Base-by-base conservation (phyloP, 441 rosid species). In the Flueggea neowawraea region DNA sequence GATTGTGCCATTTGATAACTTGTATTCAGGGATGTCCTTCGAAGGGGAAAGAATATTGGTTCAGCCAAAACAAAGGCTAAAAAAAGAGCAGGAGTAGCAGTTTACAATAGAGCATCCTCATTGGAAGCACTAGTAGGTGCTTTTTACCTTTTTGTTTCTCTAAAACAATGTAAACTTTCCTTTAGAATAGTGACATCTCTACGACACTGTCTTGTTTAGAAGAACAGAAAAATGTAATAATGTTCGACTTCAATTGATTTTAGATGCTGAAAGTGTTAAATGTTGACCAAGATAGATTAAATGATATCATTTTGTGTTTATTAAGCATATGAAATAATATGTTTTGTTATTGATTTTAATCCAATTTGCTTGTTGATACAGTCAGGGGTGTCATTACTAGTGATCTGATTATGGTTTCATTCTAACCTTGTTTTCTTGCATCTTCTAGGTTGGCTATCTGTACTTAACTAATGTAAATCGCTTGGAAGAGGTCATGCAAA, bases 61-160 rank as follows among this genome's bases (percentile, higher is more conserved):
- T 81, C 96, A 0, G 77, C 89, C 33, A 90, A 89, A 80, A 80
- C 96, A 61, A 63, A 81, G 33, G 79, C 98, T 16, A 88, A 75
- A 78, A 86, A 77, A 65, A 88, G 96, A 55, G 96, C 87, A 60
- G 98, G 95, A 57, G 73, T 78, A 45, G 95, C 91, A 15, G 83
- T 85, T 71, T 93, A 93, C 69, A 90, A 90, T 73, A 76, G 91
- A 73, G 98, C 98, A 48, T 90, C 98, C 31, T 90, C 98, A 5
- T 64, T 93, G 64, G 96, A 92, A 79, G 86, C 98, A 48, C 84
- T 88, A 39, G 97, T 90, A 56, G 75, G 90, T 71, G 17, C 13
- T 31, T 60, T 47, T 6, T 16, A n/a, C 51, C 47, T 45, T 74
- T 66, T 16, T 32, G 17, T 49, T 22, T 53, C 45, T 43, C n/a